A percentile compares a stretch with the other conserved stretches of the same genome.
phyloP scores from a whole-genome alignment of 1,139 yeast species.

The Yamadazyma dushanensis region DNA sequence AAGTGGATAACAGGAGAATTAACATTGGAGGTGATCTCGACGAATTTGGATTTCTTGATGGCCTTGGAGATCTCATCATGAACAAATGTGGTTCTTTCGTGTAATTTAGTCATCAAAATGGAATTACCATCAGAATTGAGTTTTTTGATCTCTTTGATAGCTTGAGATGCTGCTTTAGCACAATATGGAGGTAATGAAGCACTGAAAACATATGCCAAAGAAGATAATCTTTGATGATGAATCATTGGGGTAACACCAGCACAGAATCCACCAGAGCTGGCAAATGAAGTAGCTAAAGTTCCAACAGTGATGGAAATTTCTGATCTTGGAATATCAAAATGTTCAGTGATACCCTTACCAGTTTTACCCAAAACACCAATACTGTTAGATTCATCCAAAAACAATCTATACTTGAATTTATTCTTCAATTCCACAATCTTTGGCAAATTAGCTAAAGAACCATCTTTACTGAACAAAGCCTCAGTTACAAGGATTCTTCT shows the following conservation, averaged over 20 bases:
- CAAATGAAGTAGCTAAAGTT: conserved; percentile 77
- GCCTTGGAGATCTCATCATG: conserved; percentile 19
- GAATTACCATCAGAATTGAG: conserved; percentile 40
- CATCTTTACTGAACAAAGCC: conserved; percentile 79
- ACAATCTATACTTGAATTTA: conserved; percentile 78
- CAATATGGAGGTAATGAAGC: conserved; percentile 95
- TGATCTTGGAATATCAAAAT: conserved; percentile 58
- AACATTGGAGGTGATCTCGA: conserved; percentile 57
- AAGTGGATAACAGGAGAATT: conserved; percentile 71
- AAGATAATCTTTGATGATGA: conserved; percentile 88
- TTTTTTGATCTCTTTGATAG: conserved; percentile 42
- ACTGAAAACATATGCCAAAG: conserved; percentile 87
- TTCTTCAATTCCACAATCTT: conserved; percentile 72
- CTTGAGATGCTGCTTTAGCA: conserved; percentile 70
- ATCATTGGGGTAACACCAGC: conserved; percentile 84
- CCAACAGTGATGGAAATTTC: conserved; percentile 86
- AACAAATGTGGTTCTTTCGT: conserved; percentile 21
- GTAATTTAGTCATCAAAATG: conserved; percentile 27
- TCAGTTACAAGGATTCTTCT: conserved; percentile 91
- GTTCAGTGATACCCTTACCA: conserved; percentile 87
- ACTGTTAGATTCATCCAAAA: conserved; percentile 84
- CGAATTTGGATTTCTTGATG: conserved; percentile 27
- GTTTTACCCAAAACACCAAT: conserved; percentile 81
- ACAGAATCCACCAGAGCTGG: conserved; percentile 95
- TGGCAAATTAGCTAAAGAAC: conserved; percentile 76